Conservation (phyloP, 2,329 filamentous ascomycete genomes). For the Helicocarpus griseus region DNA sequence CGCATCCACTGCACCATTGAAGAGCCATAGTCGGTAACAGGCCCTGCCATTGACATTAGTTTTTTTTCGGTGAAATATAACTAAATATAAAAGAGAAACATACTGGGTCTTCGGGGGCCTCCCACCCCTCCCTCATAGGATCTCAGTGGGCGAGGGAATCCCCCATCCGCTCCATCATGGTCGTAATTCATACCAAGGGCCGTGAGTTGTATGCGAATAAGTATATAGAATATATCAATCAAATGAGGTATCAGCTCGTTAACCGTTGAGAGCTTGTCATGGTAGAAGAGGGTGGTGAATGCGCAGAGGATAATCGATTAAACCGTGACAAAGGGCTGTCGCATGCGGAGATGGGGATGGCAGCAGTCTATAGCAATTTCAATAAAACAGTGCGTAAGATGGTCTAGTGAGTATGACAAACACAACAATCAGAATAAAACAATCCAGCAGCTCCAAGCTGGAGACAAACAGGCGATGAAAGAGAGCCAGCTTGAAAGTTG, state of each 20-base stretch:
- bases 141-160: conserved; percentile 11
- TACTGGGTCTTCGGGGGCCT: conserved; percentile 34
- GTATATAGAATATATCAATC: not conserved
- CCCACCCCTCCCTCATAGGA: conserved; percentile 6
- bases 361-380: not conserved
- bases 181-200: conserved; percentile 28
- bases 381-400: too few species aligned
- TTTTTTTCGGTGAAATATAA: not conserved
- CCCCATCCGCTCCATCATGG: conserved; percentile 25
- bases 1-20: conserved; percentile 88
- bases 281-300: not conserved
- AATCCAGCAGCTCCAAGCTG: too few species aligned
- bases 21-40: conserved; percentile 86
- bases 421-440: too few species aligned
- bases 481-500: too few species aligned
- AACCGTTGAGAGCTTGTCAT: not conserved
- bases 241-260: not conserved
- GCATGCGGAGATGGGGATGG: not conserved
- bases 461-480: too few species aligned
- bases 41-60: conserved; percentile 45
- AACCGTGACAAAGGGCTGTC: not conserved
- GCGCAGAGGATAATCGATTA: too few species aligned
- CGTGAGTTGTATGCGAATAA: not conserved
- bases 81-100: not conserved
- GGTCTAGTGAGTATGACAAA: too few species aligned